Evolutionary conservation across 768 basidiomycete species (phyloP), one percentile per base, ranked within the genome.

Genomic region (Kondoa malvinella): DNA sequence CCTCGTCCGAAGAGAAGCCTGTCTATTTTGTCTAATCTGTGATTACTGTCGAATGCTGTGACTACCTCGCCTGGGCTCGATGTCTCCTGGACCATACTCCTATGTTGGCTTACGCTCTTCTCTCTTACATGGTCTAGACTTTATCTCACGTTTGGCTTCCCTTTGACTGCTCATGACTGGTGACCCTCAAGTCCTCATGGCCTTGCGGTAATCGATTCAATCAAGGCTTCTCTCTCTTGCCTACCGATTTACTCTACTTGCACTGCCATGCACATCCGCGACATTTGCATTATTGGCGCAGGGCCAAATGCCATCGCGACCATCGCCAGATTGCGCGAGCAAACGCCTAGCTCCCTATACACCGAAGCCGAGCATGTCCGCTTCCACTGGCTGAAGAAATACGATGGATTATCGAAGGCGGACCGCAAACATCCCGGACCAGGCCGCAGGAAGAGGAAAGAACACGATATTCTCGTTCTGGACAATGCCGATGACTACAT

Each of bases 361-460:
- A 71, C 72, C 4, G 73, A 75, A 40, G 67, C 72, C 16, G 75
- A 75, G 68, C 75, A 75, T 67, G 70, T 72, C 2, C 69, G 74
- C 0, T 69, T 72, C n/a, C 57, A 61, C 56, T 75, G 73, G 73
- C 69, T 75, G 1, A 68, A 70, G 27, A 68, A 70, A 16, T 58
- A 67, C 14, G 25, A 33, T 16, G 32, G 17, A 56, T 25, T 32
- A 26, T 26, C 15, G 8, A 27, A 15, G 67, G 63, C 40, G 27
- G 66, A 71, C 64, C 70, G 70, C 14, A 66, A 70, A 29, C 40
- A 34, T 72, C 34, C 27, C 33, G 63, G 59, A 57, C 15, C 62
- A 57, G 25, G 2, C 1, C 26, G 50, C 32, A 14, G 29, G 34
- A 12, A 64, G 65, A 17, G n/a, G n/a, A 31, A 62, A 56, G 4